Evolutionary conservation across 352 stramenopile species (phyloP), one percentile per base, ranked within the genome.

Genomic region (Pelagophyceae sp.): DNA sequence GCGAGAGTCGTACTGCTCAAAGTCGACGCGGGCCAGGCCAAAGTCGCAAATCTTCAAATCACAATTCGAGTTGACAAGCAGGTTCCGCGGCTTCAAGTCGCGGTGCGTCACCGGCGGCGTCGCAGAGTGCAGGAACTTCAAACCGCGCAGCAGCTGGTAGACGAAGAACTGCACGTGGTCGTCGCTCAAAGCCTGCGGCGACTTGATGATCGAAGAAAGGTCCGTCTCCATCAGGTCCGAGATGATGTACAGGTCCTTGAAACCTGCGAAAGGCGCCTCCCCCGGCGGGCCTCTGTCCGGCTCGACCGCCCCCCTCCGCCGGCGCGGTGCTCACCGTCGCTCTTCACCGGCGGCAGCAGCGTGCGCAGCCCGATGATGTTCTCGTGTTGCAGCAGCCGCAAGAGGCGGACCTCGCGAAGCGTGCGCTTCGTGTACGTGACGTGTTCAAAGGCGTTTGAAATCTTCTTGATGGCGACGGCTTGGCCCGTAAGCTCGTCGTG

Each of bases 381-480:
- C 0, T 89, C 88, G 31, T 96, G 91, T 25, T 91, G 84, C 1
- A 95, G 84, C 58, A 90, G 82, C 50, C 93, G 87, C n/a, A 96
- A 77, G 38, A 96, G 81, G 38, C 92, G 76, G 25, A 96, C 87
- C 79, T 96, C 91, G 15, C 91, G 89, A 0, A 95, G 82, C 32
- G 88, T 94, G 80, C 94, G 87, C 80, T 95, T 96, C 38, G 89
- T 90, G 64, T 95, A 89, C 1, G 85, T 83, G 0, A 85, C 87
- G 37, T 87, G 86, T 63, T 92, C 88, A 17, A 90, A 83, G 85
- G 94, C 93, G 0, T 87, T 88, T 31, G 80, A 88, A 29, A 95
- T 89, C 72, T 94, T 94, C 82, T 96, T 96, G 79, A 96, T 95
- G 23, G 91, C 91, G n/a, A 95, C 83, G 31, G 87, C 87, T 81